Base-by-base conservation (phyloP, 768 basidiomycete species). In the Stropharia rugosoannulata region DNA sequence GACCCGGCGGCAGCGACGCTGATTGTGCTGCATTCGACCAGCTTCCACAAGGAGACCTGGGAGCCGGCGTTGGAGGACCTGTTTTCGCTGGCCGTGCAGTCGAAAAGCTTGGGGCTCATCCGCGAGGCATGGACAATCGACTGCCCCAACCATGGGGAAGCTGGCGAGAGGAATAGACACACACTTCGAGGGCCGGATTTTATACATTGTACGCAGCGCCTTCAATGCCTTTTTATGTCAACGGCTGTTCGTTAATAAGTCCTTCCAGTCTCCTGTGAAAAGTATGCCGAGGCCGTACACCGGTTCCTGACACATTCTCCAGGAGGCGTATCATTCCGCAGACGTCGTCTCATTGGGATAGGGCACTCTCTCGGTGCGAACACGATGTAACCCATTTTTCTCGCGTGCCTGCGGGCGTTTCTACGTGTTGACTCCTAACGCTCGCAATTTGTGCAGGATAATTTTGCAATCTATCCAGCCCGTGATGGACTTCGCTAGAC, bases 21-120 rank as follows among this genome's bases (percentile, higher is more conserved):
- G 35, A 70, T 88, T 32, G 63, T 86, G n/a, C 70, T 87, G 2
- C 87, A 89, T 65, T 82, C 85, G 4, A 88, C 87, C 2, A 85
- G 86, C 65, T 89, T 86, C 62, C 86, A 87, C 71, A 88, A 88
- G 66, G 87, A 89, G 69, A 84, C 80, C 2, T 89, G 84, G 85
- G 84, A 86, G 59, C 84, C 87, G 1, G 77, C 80, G 3, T 59
- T 89, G 12, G 73, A 75, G 19, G 71, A 70, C 12, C 59, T 89
- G 19, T 82, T 86, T 48, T 43, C 67, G 0, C 64, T 73, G 22
- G 65, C 69, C 15, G 18, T 51, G 41, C 49, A 54, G 42, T 47
- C 51, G 32, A 46, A 48, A 27, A 56, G 46, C 51, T 56, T 40
- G 39, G 41, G 53, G 3, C 41, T 52, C 15, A 76, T 85, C 18